phyloP scores from a whole-genome alignment of 2,329 filamentous ascomycete genomes.

The Verruconis gallopava region DNA sequence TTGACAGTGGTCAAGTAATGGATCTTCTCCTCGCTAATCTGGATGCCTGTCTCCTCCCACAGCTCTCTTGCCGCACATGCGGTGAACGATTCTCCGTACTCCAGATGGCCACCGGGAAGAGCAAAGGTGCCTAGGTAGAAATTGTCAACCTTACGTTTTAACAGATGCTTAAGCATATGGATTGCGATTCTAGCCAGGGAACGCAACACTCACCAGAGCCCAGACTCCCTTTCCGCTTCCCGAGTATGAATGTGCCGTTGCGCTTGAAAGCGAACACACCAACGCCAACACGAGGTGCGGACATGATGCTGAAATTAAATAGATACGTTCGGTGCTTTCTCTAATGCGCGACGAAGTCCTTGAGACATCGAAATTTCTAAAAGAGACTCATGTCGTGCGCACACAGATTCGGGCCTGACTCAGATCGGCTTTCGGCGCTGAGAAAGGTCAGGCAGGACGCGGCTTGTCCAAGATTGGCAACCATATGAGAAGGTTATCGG shows the following conservation, averaged over 20 bases:
- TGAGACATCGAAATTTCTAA: too few relatives aligned
- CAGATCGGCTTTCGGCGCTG: too few relatives aligned
- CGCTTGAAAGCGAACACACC: slow-evolving; percentile 39
- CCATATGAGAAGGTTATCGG: too few relatives aligned
- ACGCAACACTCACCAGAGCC: slow-evolving; percentile 27
- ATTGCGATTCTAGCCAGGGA: too few relatives aligned
- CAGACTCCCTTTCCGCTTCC: slow-evolving; percentile 33
- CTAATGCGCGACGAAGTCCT: too few relatives aligned
- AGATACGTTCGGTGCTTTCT: too few relatives aligned
- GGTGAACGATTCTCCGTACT: slow-evolving; percentile 50
- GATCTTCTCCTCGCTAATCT: not conserved
- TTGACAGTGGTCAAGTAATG: slow-evolving; percentile 28
- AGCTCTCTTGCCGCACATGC: slow-evolving; percentile 54
- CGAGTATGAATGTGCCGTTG: slow-evolving; percentile 31
- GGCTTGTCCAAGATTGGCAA: too few relatives aligned
- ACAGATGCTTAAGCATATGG: not conserved
- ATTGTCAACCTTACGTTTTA: not conserved
- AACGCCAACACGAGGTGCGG: slow-evolving; percentile 17
- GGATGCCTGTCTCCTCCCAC: slow-evolving; percentile 56
- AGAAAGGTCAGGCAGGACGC: too few relatives aligned
- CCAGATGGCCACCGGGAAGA: slow-evolving; percentile 64
- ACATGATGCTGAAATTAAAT: slow-evolving; percentile 3
- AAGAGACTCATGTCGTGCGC: too few relatives aligned
- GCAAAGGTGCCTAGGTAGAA: slow-evolving; percentile 44
- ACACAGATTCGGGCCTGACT: too few relatives aligned